Conservation (phyloP, 805 yeast species). For the Kazachstania kunashirensis region DNA sequence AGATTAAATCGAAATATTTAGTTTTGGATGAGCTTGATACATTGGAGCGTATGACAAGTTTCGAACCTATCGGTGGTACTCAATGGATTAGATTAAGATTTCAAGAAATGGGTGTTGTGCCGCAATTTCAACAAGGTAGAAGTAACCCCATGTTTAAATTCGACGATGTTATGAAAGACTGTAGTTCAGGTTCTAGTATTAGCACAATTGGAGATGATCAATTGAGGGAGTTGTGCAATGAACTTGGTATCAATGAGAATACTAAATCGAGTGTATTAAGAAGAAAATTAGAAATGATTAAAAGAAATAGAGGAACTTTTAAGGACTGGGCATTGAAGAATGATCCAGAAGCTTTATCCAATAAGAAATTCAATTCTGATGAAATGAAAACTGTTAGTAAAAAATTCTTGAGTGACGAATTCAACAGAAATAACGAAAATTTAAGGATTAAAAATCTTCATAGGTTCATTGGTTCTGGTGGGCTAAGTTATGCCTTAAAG, state of each 20-base stretch:
- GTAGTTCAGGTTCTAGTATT: neutral
- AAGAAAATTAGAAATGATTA: conserved; percentile 3
- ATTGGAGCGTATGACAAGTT: conserved; percentile 57
- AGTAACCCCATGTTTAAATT: conserved; percentile 30
- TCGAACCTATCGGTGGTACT: conserved; percentile 49
- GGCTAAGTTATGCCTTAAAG: conserved; percentile 56
- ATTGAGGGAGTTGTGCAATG: conserved; percentile 7
- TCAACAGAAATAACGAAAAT: neutral
- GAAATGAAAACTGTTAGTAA: conserved; percentile 33
- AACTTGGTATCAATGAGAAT: conserved; percentile 4
- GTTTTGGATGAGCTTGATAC: conserved; percentile 61
- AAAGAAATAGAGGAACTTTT: conserved; percentile 38
- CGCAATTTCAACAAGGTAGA: conserved; percentile 18
- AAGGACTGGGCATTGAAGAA: conserved; percentile 43
- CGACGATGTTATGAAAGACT: conserved; percentile 3
- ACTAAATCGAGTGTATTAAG: conserved; percentile 1
- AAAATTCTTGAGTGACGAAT: conserved; percentile 30
- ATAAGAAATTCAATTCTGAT: conserved; percentile 23
- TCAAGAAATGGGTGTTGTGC: conserved; percentile 52
- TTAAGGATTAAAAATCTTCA: conserved; percentile 10
- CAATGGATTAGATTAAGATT: conserved; percentile 55
- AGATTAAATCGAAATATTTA: conserved; percentile 47
- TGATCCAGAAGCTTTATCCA: conserved; percentile 35
- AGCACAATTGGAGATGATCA: conserved; percentile 4
- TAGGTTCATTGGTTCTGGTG: conserved; percentile 59